These are phyloP conservation scores for bread wheat (Triticum aestivum) DNA, from an alignment of 176 grass and related monocot genomes.

Conservation along the genomic window IWGSC_CS_RefSeq_v2.1 NC_057800.1:24284937-24285436, in stretches of 20 bases:
- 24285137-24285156: conserved; percentile 37
- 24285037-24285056: conserved; percentile 23
- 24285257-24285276: conserved; percentile 47
- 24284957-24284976: not conserved
- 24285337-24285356: conserved; percentile 35
- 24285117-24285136: conserved; percentile 48
- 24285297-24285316: conserved; percentile 54
- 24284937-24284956: conserved; percentile 31
- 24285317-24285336: conserved; percentile 41
- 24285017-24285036: conserved; percentile 41
- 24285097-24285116: conserved; percentile 34
- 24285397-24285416: conserved; percentile 19
- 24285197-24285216: conserved; percentile 28
- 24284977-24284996: conserved; percentile 31
- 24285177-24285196: conserved; percentile 40
- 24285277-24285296: conserved; percentile 50
- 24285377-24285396: conserved; percentile 12
- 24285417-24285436: conserved; percentile 25
- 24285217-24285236: conserved; percentile 29
- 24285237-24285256: conserved; percentile 40
- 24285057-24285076: conserved; percentile 18
- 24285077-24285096: not conserved
- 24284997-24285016: conserved; percentile 22
- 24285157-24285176: conserved; percentile 7
- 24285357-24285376: conserved; percentile 52